Percentiles rank a stretch among this genome's conserved stretches.
phyloP scores from a whole-genome alignment of 768 basidiomycete genomes.

The Dioszegia crocea region DNA sequence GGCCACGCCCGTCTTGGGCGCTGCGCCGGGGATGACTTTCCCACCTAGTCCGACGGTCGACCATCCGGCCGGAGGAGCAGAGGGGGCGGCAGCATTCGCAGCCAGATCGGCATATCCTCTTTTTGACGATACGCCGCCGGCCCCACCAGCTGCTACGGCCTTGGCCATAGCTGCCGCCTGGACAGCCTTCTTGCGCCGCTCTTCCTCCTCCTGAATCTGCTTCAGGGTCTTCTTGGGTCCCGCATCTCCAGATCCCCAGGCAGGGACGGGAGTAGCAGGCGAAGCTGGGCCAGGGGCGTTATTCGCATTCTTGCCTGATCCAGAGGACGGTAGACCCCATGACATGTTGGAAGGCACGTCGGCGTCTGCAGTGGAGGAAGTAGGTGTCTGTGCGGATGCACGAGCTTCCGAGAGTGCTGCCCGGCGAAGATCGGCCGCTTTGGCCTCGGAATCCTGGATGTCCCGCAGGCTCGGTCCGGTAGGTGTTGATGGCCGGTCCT shows the following conservation, averaged over 20 bases:
- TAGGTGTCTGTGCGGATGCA: conserved; percentile 67
- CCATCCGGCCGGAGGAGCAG: conserved; percentile 61
- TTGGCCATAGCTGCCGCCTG: conserved; percentile 46
- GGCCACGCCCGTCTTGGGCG: conserved; percentile 34
- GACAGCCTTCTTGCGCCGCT: conserved; percentile 66
- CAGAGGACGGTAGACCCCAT: conserved; percentile 48
- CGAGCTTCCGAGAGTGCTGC: conserved; percentile 64
- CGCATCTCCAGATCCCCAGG: conserved; percentile 62
- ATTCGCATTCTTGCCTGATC: conserved; percentile 6
- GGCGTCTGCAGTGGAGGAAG: conserved; percentile 50
- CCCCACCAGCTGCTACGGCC: conserved; percentile 52
- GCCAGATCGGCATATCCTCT: conserved; percentile 76
- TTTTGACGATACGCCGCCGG: conserved; percentile 54
- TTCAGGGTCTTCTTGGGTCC: conserved; percentile 86
- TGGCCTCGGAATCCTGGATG: conserved; percentile 90
- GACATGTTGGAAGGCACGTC: conserved; percentile 23
- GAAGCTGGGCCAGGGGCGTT: conserved; percentile 56
- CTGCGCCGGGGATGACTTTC: conserved; percentile 52
- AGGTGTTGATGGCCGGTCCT: conserved; percentile 55
- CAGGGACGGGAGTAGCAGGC: conserved; percentile 52
- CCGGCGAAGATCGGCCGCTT: conserved; percentile 70
- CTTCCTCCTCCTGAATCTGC: conserved; percentile 98
- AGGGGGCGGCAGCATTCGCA: conserved; percentile 53
- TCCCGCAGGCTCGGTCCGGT: conserved; percentile 72
- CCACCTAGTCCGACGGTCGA: conserved; percentile 71